phyloP scores from a whole-genome alignment of 2,329 filamentous ascomycete species.

The Apiospora marii region DNA sequence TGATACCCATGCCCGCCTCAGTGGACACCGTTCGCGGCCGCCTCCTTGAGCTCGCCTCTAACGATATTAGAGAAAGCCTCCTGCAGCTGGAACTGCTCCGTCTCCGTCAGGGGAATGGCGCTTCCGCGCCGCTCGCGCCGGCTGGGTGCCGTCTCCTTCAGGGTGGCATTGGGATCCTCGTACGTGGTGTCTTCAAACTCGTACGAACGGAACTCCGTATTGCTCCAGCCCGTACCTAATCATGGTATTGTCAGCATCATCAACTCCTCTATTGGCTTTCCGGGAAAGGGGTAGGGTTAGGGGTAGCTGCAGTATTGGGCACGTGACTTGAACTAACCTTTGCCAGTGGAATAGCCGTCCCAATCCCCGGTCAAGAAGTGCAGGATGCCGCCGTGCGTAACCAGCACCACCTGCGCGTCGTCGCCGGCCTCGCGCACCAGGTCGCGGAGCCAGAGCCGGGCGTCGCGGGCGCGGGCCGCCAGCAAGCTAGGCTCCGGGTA shows the following conservation, averaged over 20 bases:
- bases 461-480: conserved; percentile 65
- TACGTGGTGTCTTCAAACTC: conserved; percentile 64
- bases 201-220: conserved; percentile 77
- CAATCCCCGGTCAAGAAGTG: conserved; percentile 89
- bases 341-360: conserved; percentile 52
- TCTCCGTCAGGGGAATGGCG: conserved; percentile 48
- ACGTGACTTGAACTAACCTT: conserved; percentile 47
- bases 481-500: conserved; percentile 61
- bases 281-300: neutral
- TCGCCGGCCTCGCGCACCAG: conserved; percentile 48
- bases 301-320: neutral
- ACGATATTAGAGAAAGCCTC: conserved; percentile 42
- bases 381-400: conserved; percentile 84
- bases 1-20: neutral
- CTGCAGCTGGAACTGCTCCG: conserved; percentile 56
- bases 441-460: conserved; percentile 65
- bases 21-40: neutral
- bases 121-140: conserved; percentile 54
- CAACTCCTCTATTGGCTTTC: neutral
- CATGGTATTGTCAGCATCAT: neutral
- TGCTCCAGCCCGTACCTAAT: conserved; percentile 75
- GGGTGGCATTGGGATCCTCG: conserved; percentile 54
- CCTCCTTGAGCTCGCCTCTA: conserved; percentile 16
- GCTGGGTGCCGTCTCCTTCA: conserved; percentile 59
- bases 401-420: conserved; percentile 74